phyloP scores from a whole-genome alignment of 768 basidiomycete genomes.

The Kwoniella botswanensis region DNA sequence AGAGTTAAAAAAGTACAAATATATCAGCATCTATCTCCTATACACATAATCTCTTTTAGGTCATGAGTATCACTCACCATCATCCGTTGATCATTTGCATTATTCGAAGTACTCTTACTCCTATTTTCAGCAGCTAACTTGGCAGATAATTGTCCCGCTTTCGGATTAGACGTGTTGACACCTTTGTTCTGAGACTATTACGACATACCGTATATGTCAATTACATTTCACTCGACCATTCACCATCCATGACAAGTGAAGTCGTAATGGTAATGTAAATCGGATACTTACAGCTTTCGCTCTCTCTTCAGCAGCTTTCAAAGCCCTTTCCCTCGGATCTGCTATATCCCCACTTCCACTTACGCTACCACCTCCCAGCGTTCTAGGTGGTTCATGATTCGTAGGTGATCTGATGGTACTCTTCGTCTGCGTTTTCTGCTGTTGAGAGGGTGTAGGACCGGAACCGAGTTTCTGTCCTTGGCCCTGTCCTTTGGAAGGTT shows the following conservation, averaged over 20 bases:
- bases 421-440: neutral
- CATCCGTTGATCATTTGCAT: constrained; percentile 37
- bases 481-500: constrained; percentile 32
- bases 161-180: constrained; percentile 48
- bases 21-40: constrained; percentile 1
- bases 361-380: constrained; percentile 21
- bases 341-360: constrained; percentile 11
- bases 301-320: constrained; percentile 53
- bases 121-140: constrained; percentile 52
- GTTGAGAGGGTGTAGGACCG: constrained; percentile 21
- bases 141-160: constrained; percentile 50
- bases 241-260: neutral
- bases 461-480: constrained; percentile 54
- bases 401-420: neutral
- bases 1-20: neutral
- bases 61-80: constrained; percentile 45
- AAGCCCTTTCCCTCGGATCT: constrained; percentile 52
- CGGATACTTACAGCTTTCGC: constrained; percentile 49
- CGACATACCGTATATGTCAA: too few relatives aligned
- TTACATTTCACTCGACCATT: neutral
- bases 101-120: constrained; percentile 20
- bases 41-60: too few relatives aligned
- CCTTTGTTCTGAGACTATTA: constrained; percentile 44
- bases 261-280: neutral
- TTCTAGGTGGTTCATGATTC: constrained; percentile 28